Evolutionary conservation across 495 filamentous ascomycete genomes (phyloP).

Genomic region (Tetracladium setigerum): DNA sequence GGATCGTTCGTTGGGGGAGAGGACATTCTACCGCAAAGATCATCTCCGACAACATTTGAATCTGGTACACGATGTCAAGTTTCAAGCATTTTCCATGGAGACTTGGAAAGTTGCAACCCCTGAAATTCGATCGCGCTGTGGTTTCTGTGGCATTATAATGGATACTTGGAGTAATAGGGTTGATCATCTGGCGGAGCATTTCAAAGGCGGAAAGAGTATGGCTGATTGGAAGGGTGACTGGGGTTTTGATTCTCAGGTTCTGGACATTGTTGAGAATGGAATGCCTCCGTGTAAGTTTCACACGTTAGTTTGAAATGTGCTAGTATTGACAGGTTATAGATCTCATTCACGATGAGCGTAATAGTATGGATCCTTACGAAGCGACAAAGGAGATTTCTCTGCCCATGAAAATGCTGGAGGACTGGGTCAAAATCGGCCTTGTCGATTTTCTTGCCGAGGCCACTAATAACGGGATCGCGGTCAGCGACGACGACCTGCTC

Average conservation of each 20-base stretch:
- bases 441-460: conserved; percentile 29
- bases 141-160: conserved; percentile 57
- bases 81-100: conserved; percentile 53
- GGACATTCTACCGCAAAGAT: conserved; percentile 79
- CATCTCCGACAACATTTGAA: conserved; percentile 76
- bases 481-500: conserved; percentile 17
- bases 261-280: conserved; percentile 54
- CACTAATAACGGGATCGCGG: not conserved
- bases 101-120: conserved; percentile 55
- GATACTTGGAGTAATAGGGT: conserved; percentile 54
- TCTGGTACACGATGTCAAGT: conserved; percentile 64
- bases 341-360: conserved; percentile 50
- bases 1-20: conserved; percentile 52
- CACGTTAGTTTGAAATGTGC: not conserved
- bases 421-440: conserved; percentile 43
- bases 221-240: conserved; percentile 65
- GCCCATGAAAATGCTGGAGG: conserved; percentile 38
- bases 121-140: conserved; percentile 59
- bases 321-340: conserved; percentile 23
- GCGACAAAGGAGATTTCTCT: conserved; percentile 27
- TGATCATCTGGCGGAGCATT: conserved; percentile 63
- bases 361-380: conserved; percentile 35
- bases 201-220: conserved; percentile 60
- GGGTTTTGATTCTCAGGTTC: conserved; percentile 55
- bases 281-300: conserved; percentile 39